Evolutionary conservation across 2,329 filamentous ascomycete species (phyloP).

Genomic region (Fusarium bactridioides): DNA sequence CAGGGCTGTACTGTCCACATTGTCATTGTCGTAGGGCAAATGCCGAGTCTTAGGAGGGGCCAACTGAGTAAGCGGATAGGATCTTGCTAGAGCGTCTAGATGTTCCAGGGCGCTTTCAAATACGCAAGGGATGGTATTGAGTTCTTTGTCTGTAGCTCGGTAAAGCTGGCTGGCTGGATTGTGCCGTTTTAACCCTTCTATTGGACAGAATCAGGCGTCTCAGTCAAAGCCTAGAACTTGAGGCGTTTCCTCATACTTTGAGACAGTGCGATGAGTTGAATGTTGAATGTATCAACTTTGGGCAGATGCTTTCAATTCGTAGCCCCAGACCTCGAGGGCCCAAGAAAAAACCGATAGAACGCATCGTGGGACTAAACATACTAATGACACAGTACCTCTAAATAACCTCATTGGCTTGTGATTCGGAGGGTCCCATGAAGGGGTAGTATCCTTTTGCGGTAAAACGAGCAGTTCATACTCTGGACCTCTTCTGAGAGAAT

Average conservation of each 20-base stretch:
- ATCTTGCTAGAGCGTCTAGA: constrained; percentile 9
- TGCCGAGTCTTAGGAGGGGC: constrained; percentile 9
- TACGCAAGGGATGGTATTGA: constrained; percentile 21
- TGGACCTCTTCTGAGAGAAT: not conserved
- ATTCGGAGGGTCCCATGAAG: not conserved
- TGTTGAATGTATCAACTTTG: not conserved
- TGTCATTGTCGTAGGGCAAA: constrained; percentile 17
- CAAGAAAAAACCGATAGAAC: no score
- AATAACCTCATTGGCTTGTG: not conserved
- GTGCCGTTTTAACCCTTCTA: constrained; percentile 1
- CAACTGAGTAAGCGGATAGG: not conserved
- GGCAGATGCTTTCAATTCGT: constrained; percentile 6
- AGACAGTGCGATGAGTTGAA: constrained; percentile 16
- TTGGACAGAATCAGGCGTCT: constrained; percentile 24
- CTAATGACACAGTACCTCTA: not conserved
- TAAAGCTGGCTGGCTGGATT: not conserved
- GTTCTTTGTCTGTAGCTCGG: constrained; percentile 16
- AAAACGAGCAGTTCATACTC: not conserved
- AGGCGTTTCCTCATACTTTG: constrained; percentile 29
- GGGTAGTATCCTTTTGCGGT: not conserved
- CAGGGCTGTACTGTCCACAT: constrained; percentile 4
- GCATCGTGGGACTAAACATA: not conserved
- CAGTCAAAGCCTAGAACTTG: constrained; percentile 10
- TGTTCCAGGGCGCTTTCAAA: constrained; percentile 16
- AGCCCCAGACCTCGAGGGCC: no score